Base-by-base conservation (phyloP, 1,139 yeast genomes). In the Kluyveromyces marxianus region DNA sequence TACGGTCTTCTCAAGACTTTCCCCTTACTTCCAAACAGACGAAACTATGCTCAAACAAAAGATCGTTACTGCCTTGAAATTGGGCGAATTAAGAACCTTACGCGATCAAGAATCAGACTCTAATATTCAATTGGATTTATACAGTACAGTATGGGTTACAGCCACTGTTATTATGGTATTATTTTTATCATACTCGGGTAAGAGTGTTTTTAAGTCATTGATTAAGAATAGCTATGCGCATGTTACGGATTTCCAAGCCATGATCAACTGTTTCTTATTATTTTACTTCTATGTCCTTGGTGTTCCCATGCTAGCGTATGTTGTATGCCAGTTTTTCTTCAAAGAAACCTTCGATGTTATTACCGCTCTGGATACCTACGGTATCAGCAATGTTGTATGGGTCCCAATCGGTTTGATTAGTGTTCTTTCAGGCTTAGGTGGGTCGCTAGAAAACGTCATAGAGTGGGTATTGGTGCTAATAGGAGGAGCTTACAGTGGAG, bases 141-240 rank as follows among this genome's bases (percentile, higher is more conserved):
- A 59, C 46, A 62, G 63, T 10, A 53, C 65, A 2, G 50, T 57
- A 4, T 62, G 66, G 66, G 51, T 60, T 26, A 57, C 62, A 4
- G 56, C 58, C 7, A 49, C 57, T 3, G 57, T 54, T 25, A 50
- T 56, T 5, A 46, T 57, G 47, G 49, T 56, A 4, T 54, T 54
- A 37, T 59, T 57, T 44, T 42, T 56, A 4, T 50, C 54, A 6
- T 52, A 49, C 21, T 52, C 57, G 6, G 46, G 58, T n/a, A 48
- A 52, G n/a, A 42, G 41, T 10, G 38, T 61, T 30, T 21, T 60
- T 14, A 26, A 21, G 25, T 35, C 41, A n/a, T 28, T 35, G n/a
- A 42, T 39, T 3, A 41, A 44, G 4, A 44, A 37, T 7, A 36
- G 41, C 8, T 45, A 60, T 29, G 40, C 54, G 25, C 21, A 25